Base-by-base conservation (phyloP, 352 stramenopile species). In the Globisporangium cylindrosporum region DNA sequence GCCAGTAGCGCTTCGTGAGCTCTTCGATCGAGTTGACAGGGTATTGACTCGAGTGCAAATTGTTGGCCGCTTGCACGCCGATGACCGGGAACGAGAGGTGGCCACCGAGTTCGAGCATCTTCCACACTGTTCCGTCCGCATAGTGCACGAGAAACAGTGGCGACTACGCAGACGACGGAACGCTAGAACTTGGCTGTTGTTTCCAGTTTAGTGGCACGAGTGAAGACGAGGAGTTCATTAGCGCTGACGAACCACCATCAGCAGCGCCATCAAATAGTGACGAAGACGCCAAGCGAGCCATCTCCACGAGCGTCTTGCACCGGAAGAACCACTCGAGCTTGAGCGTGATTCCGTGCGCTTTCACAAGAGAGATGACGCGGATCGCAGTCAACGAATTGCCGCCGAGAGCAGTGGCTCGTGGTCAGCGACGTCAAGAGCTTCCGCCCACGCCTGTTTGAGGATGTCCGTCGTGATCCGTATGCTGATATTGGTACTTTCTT, bases 331-430 rank as follows among this genome's bases (percentile, higher is more conserved):
- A 69, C 9, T 85, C 70, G n/a, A 92, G 65, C 1, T 81, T 68
- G 9, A 88, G 64, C 3, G 59, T 38, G 12, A 92, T 25, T 5
- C 77, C 79, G 22, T 85, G 81, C 8, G 77, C 71, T 56, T 84
- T 77, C 29, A 85, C 75, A 6, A 90, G 59, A 8, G 78, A 78
- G 20, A 90, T 88, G 34, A 84, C 79, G 2, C 81, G 83, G n/a
- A 91, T 88, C 49, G 83, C 83, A 12, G 76, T 69, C 20, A 93
- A 68, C 9, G 84, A 92, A 34, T 91, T 82, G 12, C 86, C 86
- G 4, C 86, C 0, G 71, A 66, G 48, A 71, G 61, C 49, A 80
- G 66, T 53, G 54, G 64, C 8, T 38, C 57, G 5, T 86, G 61
- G n/a, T 65, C 58, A 10, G 80, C 68, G 10, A 90, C 54, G 3